A percentile compares a stretch with the other conserved stretches of the same genome.
Evolutionary conservation across 73 alveolate species (phyloP).

Genomic region (Paramecium tetraurelia): DNA sequence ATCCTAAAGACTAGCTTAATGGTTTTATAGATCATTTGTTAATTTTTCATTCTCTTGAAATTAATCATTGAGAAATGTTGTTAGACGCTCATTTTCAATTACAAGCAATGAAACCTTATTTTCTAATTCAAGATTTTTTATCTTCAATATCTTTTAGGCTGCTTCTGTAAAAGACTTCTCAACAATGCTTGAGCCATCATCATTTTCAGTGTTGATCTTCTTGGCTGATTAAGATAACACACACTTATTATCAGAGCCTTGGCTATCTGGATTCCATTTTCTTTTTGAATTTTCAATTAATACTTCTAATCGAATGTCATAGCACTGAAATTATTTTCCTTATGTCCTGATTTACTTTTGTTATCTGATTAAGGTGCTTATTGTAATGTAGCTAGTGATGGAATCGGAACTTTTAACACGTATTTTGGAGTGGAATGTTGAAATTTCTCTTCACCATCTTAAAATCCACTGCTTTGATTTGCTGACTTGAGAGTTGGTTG

Average conservation of each 20-base stretch:
- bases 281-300: not conserved
- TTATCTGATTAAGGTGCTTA: not conserved
- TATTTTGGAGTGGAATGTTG: conserved; percentile 33
- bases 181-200: conserved; percentile 28
- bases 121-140: conserved; percentile 32
- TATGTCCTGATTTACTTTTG: conserved; percentile 5
- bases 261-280: conserved; percentile 42
- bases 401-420: conserved; percentile 31
- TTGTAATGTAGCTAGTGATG: not conserved
- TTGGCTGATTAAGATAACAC: conserved; percentile 24
- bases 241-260: not conserved
- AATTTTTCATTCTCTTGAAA: conserved; percentile 43
- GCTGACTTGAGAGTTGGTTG: conserved; percentile 1
- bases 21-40: not conserved
- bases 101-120: conserved; percentile 40
- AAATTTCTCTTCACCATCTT: not conserved
- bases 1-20: not conserved
- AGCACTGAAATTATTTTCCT: conserved; percentile 25
- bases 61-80: conserved; percentile 43
- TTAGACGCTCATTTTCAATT: conserved; percentile 37
- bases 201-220: conserved; percentile 6
- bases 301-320: conserved; percentile 31
- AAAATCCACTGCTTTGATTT: not conserved
- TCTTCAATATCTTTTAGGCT: conserved; percentile 38
- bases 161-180: conserved; percentile 47